Evolutionary conservation across 148 eudicot species (phyloP).

Genomic region (Silene conica): DNA sequence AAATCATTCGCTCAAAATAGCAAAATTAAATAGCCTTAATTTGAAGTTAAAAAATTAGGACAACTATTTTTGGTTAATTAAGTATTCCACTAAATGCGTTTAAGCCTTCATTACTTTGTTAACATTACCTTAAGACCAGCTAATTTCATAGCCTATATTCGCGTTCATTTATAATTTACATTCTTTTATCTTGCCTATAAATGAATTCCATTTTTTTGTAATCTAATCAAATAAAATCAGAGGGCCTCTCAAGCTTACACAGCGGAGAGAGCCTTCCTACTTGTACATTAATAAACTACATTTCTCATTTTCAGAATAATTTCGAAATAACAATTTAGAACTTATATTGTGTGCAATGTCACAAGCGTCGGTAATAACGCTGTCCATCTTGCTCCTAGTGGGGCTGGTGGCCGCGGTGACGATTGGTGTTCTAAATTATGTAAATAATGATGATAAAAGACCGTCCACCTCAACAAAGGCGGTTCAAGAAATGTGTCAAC

Average conservation of each 20-base stretch:
- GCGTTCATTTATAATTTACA: neutral
- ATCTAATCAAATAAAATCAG: neutral
- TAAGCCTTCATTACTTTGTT: conserved; percentile 3
- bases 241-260: conserved; percentile 33
- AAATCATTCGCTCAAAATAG: conserved; percentile 15
- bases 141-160: conserved; percentile 7
- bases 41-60: neutral
- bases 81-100: neutral
- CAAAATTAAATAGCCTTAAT: neutral
- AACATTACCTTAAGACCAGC: conserved; percentile 14
- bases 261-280: conserved; percentile 29
- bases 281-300: neutral
- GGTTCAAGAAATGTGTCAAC: conserved; percentile 46
- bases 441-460: neutral
- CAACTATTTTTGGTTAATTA: conserved; percentile 3
- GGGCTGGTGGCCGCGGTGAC: conserved; percentile 44
- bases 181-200: neutral
- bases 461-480: conserved; percentile 42
- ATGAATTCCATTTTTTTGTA: neutral
- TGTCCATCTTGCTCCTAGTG: conserved; percentile 44
- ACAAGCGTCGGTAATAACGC: conserved; percentile 25
- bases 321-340: neutral
- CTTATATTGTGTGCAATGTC: conserved; percentile 17
- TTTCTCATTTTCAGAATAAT: neutral
- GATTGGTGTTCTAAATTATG: conserved; percentile 21